A percentile compares a stretch with the other conserved stretches of the same genome.
Conservation (phyloP, 805 yeast genomes). For the Candida arabinofermentans region DNA sequence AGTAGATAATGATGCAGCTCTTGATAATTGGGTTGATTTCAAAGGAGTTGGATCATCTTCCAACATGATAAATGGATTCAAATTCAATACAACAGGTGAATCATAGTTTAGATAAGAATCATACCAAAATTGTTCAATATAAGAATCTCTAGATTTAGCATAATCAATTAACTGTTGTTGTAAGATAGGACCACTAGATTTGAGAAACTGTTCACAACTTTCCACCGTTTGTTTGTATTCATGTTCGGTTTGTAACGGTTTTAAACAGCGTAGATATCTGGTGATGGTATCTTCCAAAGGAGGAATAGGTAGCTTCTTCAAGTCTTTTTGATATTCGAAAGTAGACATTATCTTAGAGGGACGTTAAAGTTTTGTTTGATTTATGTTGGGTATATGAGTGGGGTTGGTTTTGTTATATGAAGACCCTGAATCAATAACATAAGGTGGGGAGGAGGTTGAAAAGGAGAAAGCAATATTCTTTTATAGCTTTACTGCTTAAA, state of each 20-base stretch:
- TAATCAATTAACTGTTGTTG: constrained; percentile 64
- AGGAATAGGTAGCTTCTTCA: constrained; percentile 78
- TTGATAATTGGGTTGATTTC: constrained; percentile 59
- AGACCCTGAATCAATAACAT: not conserved
- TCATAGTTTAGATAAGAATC: constrained; percentile 86
- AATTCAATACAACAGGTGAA: constrained; percentile 84
- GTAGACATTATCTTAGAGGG: constrained; percentile 32
- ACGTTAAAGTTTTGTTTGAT: too few species aligned
- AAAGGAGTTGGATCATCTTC: constrained; percentile 88
- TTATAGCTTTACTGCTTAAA: not conserved
- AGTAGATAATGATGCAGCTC: constrained; percentile 77
- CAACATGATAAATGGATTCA: constrained; percentile 84
- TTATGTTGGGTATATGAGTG: too few species aligned
- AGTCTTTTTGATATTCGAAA: constrained; percentile 53
- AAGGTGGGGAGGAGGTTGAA: not conserved
- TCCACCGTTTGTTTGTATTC: constrained; percentile 60
- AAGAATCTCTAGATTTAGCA: constrained; percentile 62
- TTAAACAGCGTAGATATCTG: constrained; percentile 60
- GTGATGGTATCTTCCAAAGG: constrained; percentile 62
- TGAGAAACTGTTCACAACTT: constrained; percentile 56
- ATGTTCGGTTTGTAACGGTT: constrained; percentile 75
- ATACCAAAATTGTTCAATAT: constrained; percentile 93
- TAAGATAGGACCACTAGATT: constrained; percentile 49
- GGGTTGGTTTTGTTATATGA: not conserved
- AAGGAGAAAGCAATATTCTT: not conserved